Evolutionary conservation across 176 grass and related monocot species (phyloP).

Genomic region (Triticum turgidum): DNA sequence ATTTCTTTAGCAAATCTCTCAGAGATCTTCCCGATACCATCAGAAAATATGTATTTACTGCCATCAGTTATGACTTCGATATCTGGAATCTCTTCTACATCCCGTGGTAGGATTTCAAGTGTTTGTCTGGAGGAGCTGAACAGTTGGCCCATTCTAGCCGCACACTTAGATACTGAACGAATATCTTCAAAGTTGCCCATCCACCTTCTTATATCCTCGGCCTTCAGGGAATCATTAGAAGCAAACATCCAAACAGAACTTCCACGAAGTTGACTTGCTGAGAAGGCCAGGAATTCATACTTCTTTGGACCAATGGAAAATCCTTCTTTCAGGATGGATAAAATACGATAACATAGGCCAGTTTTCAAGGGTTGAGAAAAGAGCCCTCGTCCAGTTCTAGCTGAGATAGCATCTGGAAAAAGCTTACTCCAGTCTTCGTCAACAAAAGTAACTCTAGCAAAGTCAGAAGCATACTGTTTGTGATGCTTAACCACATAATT

Average conservation of each 20-base stretch:
- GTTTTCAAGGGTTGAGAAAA: conserved; percentile 77
- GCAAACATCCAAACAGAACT: conserved; percentile 99
- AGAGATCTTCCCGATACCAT: conserved; percentile 92
- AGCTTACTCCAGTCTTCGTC: conserved; percentile 98
- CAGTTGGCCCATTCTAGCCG: conserved; percentile 95
- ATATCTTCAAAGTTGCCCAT: conserved; percentile 86
- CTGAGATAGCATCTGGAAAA: conserved; percentile 67
- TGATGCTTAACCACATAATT: conserved; percentile 87
- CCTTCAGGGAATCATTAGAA: conserved; percentile 66
- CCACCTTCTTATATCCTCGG: conserved; percentile 79
- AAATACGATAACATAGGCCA: conserved; percentile 66
- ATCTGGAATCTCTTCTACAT: conserved; percentile 77
- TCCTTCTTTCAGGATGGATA: conserved; percentile 80
- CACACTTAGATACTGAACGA: conserved; percentile 86
- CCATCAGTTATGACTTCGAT: conserved; percentile 75
- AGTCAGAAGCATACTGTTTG: conserved; percentile 71
- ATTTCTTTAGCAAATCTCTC: conserved; percentile 57
- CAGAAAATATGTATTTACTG: conserved; percentile 78
- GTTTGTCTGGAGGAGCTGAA: conserved; percentile 89
- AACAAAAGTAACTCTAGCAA: conserved; percentile 92
- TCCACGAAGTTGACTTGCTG: conserved; percentile 89
- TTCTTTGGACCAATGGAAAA: conserved; percentile 79
- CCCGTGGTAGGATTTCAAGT: conserved; percentile 38
- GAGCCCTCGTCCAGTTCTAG: conserved; percentile 56
- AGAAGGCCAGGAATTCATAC: conserved; percentile 96